Base-by-base conservation (phyloP, 2,329 filamentous ascomycete genomes). In the Graphilbum ipis-grandicollis region DNA sequence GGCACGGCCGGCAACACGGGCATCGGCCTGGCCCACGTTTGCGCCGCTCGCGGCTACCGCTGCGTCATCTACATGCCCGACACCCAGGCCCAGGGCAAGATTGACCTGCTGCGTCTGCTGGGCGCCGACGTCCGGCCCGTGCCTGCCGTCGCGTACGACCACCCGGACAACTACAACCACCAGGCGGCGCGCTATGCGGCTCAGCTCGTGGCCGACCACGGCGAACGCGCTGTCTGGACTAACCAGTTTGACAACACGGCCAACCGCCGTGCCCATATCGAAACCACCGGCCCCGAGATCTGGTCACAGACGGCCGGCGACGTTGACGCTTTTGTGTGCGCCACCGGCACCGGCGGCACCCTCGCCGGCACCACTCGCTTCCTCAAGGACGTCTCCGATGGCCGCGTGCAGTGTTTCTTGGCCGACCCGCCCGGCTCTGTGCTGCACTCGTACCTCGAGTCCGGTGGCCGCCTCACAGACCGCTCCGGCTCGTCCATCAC, bases 11-110 rank as follows among this genome's bases (percentile, higher is more conserved):
- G 90, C 37, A 98, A 96, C 66, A 98, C 90, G 22, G 90, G 90
- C 46, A 98, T 98, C 56, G 90, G 90, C 2, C 79, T 98, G 31
- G 90, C 90, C 17, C 90, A 96, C 60, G 90, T 98, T 39, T 96
- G 90, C 62, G 75, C 88, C 42, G 82, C 79, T 28, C 79, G 79
- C 50, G 90, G 88, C 30, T 96, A 98, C 68, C 79, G 79, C 55
- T 75, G 93, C 35, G 86, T 96, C 53, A 98, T 98, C 55, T 98
- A 96, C 73, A 96, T 98, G 90, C 90, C 90, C 50, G 81, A 98
- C 66, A 96, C 88, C 34, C 90, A 96, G 62, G 93, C 86, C 17
- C 88, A 93, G 61, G 90, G 86, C 55, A 98, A 98, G 66, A 82
- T 98, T 53, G 90, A 96, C 56, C 69, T 98, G 37, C 65, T 98